Evolutionary conservation across 257 asterid species (phyloP), one percentile per base, ranked within the genome.

Genomic region (Scutellaria barbata): DNA sequence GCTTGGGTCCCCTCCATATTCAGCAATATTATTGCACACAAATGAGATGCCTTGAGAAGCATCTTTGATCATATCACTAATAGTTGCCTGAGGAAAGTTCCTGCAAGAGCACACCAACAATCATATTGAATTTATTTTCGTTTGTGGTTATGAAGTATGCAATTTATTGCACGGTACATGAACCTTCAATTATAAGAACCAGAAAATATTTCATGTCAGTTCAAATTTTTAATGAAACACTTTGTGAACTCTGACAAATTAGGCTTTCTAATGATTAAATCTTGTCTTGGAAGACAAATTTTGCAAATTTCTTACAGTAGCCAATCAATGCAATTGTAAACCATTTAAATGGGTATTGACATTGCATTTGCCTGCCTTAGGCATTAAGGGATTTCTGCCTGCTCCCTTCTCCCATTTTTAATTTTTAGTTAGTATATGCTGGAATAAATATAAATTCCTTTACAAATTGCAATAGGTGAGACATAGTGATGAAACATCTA

Each of bases 11-110:
- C 99, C 99, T 76, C 99, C 99, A 65, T 86, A 92, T 79, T 90
- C 99, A 57, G 89, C 95, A 78, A 92, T 88, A 48, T 89, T 85
- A 68, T 92, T 95, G 88, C 93, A 89, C 39, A 95, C 82, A 76
- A 82, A 95, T 73, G 98, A 89, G 85, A 95, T 87, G 48, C 99
- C 99, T 82, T 88, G 86, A 80, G 97, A 82, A 79, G 98, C 99
- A 83, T 95, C 99, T 77, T 81, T 87, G 63, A 95, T 86, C 99
- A 95, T 95, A 68, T 95, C 95, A 56, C 94, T 69, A 17, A 95
- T 92, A 67, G 99, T 95, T 83, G 90, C 99, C 82, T 92, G 99
- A 46, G 99, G 99, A 81, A 95, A 95, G 83, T 95, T 95, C 86
- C 99, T 95, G 91, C 35, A 30, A 87, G 76, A 51, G 71, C 52